These are phyloP conservation scores for Lindgomyces ingoldianus DNA, from an alignment of 495 filamentous ascomycete species.

Conservation along the genomic window DNA sequence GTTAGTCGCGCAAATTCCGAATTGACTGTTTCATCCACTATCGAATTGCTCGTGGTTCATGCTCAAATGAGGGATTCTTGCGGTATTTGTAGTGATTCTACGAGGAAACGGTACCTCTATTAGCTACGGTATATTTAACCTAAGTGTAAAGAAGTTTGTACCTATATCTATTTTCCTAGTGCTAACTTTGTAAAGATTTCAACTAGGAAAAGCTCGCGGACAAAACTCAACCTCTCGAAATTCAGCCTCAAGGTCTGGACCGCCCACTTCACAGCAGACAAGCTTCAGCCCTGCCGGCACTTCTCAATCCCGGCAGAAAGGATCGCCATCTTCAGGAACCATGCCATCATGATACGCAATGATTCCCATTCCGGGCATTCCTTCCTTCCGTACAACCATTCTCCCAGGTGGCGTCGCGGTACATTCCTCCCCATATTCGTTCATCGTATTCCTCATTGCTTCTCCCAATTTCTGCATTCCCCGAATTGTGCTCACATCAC, in stretches of 20 bases:
- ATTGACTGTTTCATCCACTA: too few species aligned
- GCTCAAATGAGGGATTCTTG: too few species aligned
- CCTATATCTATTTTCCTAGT: too few species aligned
- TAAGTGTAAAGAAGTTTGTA: too few species aligned
- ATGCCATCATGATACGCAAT: not conserved
- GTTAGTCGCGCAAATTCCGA: too few species aligned
- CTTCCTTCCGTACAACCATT: not conserved
- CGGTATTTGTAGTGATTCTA: too few species aligned
- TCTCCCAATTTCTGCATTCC: not conserved
- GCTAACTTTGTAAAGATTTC: too few species aligned
- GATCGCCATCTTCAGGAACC: conserved; percentile 4
- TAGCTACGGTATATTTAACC: too few species aligned
- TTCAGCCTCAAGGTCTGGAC: not conserved
- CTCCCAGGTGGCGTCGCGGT: not conserved
- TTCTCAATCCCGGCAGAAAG: conserved; percentile 11
- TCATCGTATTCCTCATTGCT: conserved; percentile 5
- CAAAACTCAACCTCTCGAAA: not conserved
- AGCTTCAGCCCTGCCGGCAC: conserved; percentile 21
- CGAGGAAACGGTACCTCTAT: too few species aligned
- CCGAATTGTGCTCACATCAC: not conserved
- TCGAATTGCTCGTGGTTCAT: too few species aligned
- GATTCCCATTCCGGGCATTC: not conserved
- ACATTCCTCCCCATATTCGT: not conserved
- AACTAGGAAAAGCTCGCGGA: too few species aligned
- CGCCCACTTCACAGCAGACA: not conserved